Evolutionary conservation across 2,329 filamentous ascomycete species (phyloP).

Genomic region (Trichothecium sympodiale): DNA sequence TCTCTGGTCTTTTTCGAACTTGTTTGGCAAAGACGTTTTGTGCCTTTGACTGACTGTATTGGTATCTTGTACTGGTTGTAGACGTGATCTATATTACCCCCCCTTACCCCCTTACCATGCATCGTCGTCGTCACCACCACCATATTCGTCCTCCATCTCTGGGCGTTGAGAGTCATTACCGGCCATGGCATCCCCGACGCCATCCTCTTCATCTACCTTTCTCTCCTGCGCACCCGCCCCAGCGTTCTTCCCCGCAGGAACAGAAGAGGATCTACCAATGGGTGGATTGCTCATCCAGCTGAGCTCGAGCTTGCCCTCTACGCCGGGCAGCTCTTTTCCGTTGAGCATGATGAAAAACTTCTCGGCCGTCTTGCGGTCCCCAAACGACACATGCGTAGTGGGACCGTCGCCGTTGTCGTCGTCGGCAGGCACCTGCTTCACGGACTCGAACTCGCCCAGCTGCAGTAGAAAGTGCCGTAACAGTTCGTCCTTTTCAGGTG

Average conservation of each 20-base stretch:
- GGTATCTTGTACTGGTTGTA: too few relatives aligned
- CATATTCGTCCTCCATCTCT: too few relatives aligned
- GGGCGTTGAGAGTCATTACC: too few relatives aligned
- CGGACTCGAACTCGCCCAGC: slow-evolving; percentile 50
- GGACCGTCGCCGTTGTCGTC: slow-evolving; percentile 11
- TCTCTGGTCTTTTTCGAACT: too few relatives aligned
- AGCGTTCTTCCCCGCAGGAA: not conserved
- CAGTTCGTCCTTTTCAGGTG: slow-evolving; percentile 52
- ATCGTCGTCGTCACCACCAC: too few relatives aligned
- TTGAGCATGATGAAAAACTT: slow-evolving; percentile 51
- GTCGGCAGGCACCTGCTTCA: slow-evolving; percentile 22
- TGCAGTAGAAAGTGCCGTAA: slow-evolving; percentile 61
- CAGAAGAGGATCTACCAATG: not conserved
- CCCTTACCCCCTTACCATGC: too few relatives aligned
- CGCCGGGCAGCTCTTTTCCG: slow-evolving; percentile 46
- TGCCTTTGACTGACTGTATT: too few relatives aligned
- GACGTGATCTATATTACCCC: too few relatives aligned
- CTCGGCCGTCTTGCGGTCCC: slow-evolving; percentile 60
- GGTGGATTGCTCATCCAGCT: slow-evolving; percentile 41
- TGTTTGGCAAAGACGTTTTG: too few relatives aligned
- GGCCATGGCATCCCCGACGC: not conserved
- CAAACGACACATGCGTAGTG: slow-evolving; percentile 48
- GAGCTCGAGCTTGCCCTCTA: slow-evolving; percentile 52
- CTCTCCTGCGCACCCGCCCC: not conserved
- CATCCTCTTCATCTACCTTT: not conserved